Evolutionary conservation across 2,329 filamentous ascomycete genomes (phyloP).

Genomic region (Calycina marina): DNA sequence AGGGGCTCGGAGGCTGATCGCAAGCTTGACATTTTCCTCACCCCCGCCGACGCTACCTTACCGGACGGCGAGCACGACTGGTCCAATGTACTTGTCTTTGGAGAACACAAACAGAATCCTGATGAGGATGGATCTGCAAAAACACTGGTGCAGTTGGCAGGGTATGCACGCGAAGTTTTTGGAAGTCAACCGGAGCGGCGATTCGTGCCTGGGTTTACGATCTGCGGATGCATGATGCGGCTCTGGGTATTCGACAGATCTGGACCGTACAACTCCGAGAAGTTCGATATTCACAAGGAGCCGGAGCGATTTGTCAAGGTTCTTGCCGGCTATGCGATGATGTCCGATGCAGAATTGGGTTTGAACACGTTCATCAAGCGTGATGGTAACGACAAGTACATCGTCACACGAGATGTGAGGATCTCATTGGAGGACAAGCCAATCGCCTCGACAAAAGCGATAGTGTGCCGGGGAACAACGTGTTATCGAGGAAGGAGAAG

Average conservation of each 20-base stretch:
- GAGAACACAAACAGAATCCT: constrained; percentile 14
- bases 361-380: constrained; percentile 18
- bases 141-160: constrained; percentile 16
- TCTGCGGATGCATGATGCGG: constrained; percentile 17
- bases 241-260: constrained; percentile 24
- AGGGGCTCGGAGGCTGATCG: constrained; percentile 14
- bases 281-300: constrained; percentile 22
- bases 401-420: constrained; percentile 7
- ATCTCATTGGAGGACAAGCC: constrained; percentile 12
- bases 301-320: constrained; percentile 19
- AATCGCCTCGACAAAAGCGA: constrained; percentile 11
- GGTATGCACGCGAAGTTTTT: constrained; percentile 19
- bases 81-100: constrained; percentile 13
- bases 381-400: constrained; percentile 10
- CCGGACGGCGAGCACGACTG: constrained; percentile 10
- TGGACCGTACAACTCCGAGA: constrained; percentile 19
- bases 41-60: constrained; percentile 7
- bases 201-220: constrained; percentile 21
- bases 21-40: constrained; percentile 17
- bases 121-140: constrained; percentile 10
- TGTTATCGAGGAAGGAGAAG: constrained; percentile 11
- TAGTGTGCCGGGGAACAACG: constrained; percentile 11
- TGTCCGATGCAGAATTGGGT: constrained; percentile 21
- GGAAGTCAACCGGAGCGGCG: constrained; percentile 19
- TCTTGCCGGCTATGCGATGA: constrained; percentile 20